phyloP scores from a whole-genome alignment of 2,329 filamentous ascomycete species.

The Trichoderma hamatum region DNA sequence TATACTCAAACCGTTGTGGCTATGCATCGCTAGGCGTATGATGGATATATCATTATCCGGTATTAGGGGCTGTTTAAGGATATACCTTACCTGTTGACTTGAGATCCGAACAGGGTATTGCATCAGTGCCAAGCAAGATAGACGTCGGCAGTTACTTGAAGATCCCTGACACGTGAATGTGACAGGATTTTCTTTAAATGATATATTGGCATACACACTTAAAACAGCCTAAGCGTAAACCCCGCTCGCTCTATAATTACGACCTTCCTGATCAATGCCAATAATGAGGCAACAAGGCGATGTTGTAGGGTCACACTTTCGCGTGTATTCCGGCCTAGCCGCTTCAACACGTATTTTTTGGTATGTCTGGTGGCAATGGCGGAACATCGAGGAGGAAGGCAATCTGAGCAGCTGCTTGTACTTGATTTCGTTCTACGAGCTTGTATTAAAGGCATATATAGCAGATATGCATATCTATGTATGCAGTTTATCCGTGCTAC shows the following conservation, averaged over 20 bases:
- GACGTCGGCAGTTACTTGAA: not conserved
- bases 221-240: not conserved
- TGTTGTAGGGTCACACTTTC: not conserved
- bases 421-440: not conserved
- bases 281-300: not conserved
- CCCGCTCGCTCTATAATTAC: not conserved
- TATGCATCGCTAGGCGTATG: not conserved
- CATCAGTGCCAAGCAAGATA: not conserved
- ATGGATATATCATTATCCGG: not conserved
- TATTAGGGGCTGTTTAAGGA: not conserved
- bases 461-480: not conserved
- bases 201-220: not conserved
- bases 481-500: not conserved
- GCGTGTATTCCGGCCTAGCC: not conserved
- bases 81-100: not conserved
- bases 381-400: not conserved
- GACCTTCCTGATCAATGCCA: constrained; percentile 15
- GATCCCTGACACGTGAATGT: not conserved
- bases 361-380: not conserved
- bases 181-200: not conserved
- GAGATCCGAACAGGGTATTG: not conserved
- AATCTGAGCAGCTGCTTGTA: not conserved
- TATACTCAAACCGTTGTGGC: not conserved
- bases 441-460: not conserved
- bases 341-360: not conserved